Conservation (phyloP, 75 land plant genomes). For the Pinus albicaulis region DNA sequence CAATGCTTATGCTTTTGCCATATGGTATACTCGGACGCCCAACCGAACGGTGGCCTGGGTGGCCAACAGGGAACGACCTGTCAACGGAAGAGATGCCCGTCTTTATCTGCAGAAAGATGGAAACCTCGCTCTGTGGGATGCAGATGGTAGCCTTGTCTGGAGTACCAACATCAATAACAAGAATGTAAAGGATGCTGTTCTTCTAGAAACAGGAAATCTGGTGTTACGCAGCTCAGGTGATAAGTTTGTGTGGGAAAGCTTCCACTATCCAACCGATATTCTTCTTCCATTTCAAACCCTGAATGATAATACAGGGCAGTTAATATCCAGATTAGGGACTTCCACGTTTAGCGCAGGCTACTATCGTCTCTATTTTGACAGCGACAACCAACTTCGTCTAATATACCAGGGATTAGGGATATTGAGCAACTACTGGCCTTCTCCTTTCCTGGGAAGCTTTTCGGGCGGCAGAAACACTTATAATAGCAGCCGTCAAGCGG, state of each 20-base stretch:
- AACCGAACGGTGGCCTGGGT: background rate
- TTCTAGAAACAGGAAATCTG: constrained; percentile 15
- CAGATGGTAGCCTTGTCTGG: background rate
- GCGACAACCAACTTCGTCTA: background rate
- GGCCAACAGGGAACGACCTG: background rate
- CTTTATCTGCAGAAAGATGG: background rate
- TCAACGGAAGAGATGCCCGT: background rate
- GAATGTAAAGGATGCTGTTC: background rate
- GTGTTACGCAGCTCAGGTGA: constrained; percentile 9
- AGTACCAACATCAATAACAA: background rate
- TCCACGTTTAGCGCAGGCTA: background rate
- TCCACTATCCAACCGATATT: constrained; percentile 22
- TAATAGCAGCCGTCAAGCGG: too few species aligned
- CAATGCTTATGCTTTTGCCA: background rate
- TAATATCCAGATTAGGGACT: background rate
- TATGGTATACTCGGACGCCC: background rate
- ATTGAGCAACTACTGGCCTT: background rate
- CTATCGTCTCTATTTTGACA: background rate
- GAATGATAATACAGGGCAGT: background rate
- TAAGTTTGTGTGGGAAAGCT: constrained; percentile 23
- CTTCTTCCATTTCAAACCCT: background rate
- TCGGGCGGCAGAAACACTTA: background rate
- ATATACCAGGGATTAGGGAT: background rate
- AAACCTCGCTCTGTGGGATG: background rate
- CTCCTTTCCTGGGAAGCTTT: background rate